A percentile compares a stretch with the other conserved stretches of the same genome.
Evolutionary conservation across 495 filamentous ascomycete genomes (phyloP).

Genomic region (Talaromyces adpressus): DNA sequence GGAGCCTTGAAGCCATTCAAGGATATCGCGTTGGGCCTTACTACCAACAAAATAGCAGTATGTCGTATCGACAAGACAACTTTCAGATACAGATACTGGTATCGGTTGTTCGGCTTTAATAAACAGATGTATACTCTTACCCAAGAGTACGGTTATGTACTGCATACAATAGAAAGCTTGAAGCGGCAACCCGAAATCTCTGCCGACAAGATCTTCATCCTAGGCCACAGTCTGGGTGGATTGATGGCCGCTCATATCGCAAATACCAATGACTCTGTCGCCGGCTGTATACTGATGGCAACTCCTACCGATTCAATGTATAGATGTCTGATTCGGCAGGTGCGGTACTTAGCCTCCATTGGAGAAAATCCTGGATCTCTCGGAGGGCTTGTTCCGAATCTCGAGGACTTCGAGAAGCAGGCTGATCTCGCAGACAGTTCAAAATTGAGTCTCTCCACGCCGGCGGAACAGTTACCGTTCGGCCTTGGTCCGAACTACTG

Average conservation of each 20-base stretch:
- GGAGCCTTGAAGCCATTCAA: constrained; percentile 5
- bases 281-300: constrained; percentile 13
- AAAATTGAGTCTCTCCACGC: neutral
- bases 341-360: constrained; percentile 9
- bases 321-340: constrained; percentile 8
- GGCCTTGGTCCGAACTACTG: neutral
- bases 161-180: constrained; percentile 7
- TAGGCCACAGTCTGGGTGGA: constrained; percentile 13
- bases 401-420: neutral
- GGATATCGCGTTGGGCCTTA: constrained; percentile 13
- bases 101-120: neutral
- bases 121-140: constrained; percentile 5
- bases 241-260: constrained; percentile 5
- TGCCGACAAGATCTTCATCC: constrained; percentile 6
- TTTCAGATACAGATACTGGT: neutral
- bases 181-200: constrained; percentile 3
- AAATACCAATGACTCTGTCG: neutral
- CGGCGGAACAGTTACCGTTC: neutral
- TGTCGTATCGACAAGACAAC: constrained; percentile 13
- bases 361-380: neutral
- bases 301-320: constrained; percentile 10
- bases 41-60: constrained; percentile 6
- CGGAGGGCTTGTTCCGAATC: neutral
- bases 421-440: neutral
- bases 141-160: constrained; percentile 11